phyloP scores from a whole-genome alignment of 768 basidiomycete genomes.

The Asterophora parasitica region DNA sequence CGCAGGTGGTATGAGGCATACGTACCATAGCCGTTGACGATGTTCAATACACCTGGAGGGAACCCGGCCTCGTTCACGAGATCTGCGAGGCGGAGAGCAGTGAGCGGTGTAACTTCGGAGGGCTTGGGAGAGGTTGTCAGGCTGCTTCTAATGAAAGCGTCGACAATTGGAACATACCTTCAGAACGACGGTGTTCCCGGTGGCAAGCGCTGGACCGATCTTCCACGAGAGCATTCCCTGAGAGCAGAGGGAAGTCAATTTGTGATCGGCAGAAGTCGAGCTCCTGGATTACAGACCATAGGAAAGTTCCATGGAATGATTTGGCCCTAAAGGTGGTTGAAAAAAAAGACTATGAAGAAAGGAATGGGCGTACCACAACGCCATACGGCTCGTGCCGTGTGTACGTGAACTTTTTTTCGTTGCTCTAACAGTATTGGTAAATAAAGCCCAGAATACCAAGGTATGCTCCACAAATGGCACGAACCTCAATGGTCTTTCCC shows the following conservation, averaged over 20 bases:
- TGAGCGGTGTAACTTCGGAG: conserved; percentile 61
- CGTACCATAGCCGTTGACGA: conserved; percentile 56
- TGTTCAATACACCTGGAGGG: conserved; percentile 68
- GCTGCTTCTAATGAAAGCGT: too few relatives aligned
- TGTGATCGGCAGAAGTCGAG: not conserved
- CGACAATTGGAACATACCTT: conserved; percentile 23
- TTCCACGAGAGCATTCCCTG: conserved; percentile 27
- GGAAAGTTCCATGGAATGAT: conserved; percentile 61
- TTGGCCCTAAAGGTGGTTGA: conserved; percentile 23
- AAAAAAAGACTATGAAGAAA: not conserved
- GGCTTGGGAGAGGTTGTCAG: conserved; percentile 33
- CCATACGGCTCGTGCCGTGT: conserved; percentile 53
- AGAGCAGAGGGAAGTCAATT: not conserved
- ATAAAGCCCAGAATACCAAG: too few relatives aligned
- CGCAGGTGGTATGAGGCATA: too few relatives aligned
- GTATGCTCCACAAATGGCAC: not conserved
- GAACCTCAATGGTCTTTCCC: conserved; percentile 62
- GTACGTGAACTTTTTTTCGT: conserved; percentile 25
- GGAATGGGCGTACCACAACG: conserved; percentile 29
- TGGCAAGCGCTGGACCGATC: conserved; percentile 27
- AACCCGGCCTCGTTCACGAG: conserved; percentile 65
- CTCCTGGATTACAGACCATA: conserved; percentile 9
- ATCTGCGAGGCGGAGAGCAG: conserved; percentile 45
- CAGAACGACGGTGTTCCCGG: conserved; percentile 59
- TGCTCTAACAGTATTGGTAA: conserved; percentile 15